Percentiles rank a stretch among this genome's conserved stretches.
These are phyloP conservation scores for Aulographum hederae DNA, from an alignment of 2,329 filamentous ascomycete species.

Conservation along the genomic window DNA sequence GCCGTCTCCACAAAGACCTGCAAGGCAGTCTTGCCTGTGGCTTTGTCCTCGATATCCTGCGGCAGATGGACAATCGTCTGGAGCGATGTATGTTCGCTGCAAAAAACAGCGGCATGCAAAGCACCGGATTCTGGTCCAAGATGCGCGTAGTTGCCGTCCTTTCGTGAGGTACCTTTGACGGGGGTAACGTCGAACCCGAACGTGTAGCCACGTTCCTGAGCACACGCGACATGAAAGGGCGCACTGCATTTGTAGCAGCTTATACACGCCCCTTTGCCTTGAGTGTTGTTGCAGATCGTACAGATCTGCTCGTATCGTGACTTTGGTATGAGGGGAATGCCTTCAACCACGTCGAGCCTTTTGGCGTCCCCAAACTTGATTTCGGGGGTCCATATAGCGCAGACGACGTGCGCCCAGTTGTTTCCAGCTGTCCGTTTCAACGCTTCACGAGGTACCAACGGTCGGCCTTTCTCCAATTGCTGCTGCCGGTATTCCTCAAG, in stretches of 20 bases:
- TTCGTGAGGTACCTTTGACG: conserved; percentile 73
- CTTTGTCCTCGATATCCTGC: conserved; percentile 50
- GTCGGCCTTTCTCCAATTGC: conserved; percentile 71
- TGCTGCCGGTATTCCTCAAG: conserved; percentile 67
- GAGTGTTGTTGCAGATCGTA: conserved; percentile 67
- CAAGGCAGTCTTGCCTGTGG: conserved; percentile 57
- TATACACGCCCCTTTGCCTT: conserved; percentile 57
- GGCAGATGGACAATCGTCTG: conserved; percentile 49
- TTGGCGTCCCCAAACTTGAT: conserved; percentile 80
- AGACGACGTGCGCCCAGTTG: conserved; percentile 95
- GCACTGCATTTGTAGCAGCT: conserved; percentile 58
- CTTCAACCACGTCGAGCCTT: conserved; percentile 71
- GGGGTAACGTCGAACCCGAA: conserved; percentile 84
- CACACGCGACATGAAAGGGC: conserved; percentile 75
- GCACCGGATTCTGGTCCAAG: conserved; percentile 58
- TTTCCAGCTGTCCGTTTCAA: conserved; percentile 89
- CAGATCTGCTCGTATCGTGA: conserved; percentile 60
- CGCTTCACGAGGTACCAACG: conserved; percentile 69
- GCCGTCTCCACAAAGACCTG: conserved; percentile 77
- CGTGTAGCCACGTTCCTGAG: conserved; percentile 61
- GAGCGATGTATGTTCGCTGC: conserved; percentile 60
- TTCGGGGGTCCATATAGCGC: conserved; percentile 80
- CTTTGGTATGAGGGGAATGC: conserved; percentile 64
- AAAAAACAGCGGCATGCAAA: conserved; percentile 81
- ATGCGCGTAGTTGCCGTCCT: conserved; percentile 62